phyloP scores from a whole-genome alignment of 129 eudicot species.

The carrot (Daucus carota) region DH1_v3.0 NC_030382.2:42256501-42257000 shows the following conservation, averaged over 20 bases:
- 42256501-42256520: too few relatives aligned
- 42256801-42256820: conserved; percentile 82
- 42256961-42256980: conserved; percentile 20
- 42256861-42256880: conserved; percentile 10
- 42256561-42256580: too few relatives aligned
- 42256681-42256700: not conserved
- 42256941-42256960: not conserved
- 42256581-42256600: too few relatives aligned
- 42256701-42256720: not conserved
- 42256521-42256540: too few relatives aligned
- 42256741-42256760: not conserved
- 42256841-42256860: conserved; percentile 28
- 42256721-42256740: not conserved
- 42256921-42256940: not conserved
- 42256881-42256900: not conserved
- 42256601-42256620: too few relatives aligned
- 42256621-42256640: too few relatives aligned
- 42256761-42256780: conserved; percentile 55
- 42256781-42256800: conserved; percentile 80
- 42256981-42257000: conserved; percentile 73
- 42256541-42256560: too few relatives aligned
- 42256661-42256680: too few relatives aligned
- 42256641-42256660: not conserved
- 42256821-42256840: conserved; percentile 83
- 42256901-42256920: conserved; percentile 25